Evolutionary conservation across 192 early-diverging fungal genomes (phyloP).

Genomic region (Mortierella antarctica): DNA sequence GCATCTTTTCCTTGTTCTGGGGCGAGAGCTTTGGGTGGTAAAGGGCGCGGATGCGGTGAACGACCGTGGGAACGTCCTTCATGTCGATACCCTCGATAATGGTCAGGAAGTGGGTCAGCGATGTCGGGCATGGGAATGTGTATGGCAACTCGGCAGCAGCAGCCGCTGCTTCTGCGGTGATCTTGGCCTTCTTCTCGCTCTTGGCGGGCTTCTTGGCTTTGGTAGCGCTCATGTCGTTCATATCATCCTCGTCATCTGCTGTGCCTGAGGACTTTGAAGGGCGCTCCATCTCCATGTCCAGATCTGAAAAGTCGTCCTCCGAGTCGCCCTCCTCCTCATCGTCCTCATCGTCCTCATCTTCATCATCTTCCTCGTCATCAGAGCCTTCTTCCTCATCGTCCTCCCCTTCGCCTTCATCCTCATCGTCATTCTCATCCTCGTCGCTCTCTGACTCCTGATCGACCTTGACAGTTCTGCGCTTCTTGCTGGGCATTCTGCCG

Average conservation of each 20-base stretch:
- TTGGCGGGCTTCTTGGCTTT: constrained; percentile 39
- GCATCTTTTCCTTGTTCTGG: constrained; percentile 84
- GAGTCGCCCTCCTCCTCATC: constrained; percentile 55
- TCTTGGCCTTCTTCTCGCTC: constrained; percentile 28
- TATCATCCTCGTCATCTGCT: constrained; percentile 62
- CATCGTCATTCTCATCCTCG: constrained; percentile 49
- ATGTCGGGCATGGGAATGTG: constrained; percentile 85
- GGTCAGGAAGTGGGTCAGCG: constrained; percentile 74
- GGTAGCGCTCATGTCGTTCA: constrained; percentile 54
- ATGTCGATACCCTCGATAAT: constrained; percentile 71
- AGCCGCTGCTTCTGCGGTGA: constrained; percentile 37
- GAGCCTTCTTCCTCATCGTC: constrained; percentile 23
- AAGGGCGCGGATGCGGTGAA: constrained; percentile 85
- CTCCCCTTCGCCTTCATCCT: constrained; percentile 53
- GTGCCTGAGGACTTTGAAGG: constrained; percentile 21
- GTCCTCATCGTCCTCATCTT: constrained; percentile 50
- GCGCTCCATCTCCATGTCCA: constrained; percentile 56
- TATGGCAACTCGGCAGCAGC: constrained; percentile 75
- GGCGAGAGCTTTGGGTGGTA: constrained; percentile 86
- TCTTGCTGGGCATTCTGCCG: constrained; percentile 50
- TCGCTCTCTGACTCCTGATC: constrained; percentile 42
- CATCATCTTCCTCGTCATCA: constrained; percentile 31
- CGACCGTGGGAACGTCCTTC: constrained; percentile 77
- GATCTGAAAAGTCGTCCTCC: constrained; percentile 60
- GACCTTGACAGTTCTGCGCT: constrained; percentile 40